Evolutionary conservation across 306 rosid genomes (phyloP).

Genomic region (Rosa multiflora): DNA sequence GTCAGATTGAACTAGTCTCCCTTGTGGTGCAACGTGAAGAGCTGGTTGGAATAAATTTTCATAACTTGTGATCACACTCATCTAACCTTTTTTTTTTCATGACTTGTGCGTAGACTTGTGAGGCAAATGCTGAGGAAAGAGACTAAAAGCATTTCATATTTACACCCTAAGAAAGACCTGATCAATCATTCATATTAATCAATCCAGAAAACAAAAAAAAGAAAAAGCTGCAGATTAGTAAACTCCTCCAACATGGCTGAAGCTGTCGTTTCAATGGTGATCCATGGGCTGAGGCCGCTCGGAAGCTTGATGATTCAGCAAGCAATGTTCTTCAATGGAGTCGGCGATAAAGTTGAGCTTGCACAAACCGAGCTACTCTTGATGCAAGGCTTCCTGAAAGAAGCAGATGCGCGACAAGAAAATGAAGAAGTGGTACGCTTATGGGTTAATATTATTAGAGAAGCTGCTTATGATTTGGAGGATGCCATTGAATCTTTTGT

Average conservation of each 20-base stretch:
- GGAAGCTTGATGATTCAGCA: neutral
- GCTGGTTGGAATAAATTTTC: too few species aligned
- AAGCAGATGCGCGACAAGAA: conserved; percentile 1
- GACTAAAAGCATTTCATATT: too few species aligned
- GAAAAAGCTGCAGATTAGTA: too few species aligned
- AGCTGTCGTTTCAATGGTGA: neutral
- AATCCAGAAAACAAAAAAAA: too few species aligned
- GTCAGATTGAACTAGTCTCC: too few species aligned
- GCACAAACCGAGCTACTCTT: neutral
- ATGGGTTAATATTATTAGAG: neutral
- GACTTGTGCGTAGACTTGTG: too few species aligned
- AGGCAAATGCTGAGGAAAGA: too few species aligned
- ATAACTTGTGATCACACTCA: too few species aligned
- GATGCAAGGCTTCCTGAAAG: conserved; percentile 13
- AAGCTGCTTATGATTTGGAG: conserved; percentile 13
- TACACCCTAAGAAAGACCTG: too few species aligned
- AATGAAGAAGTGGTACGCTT: neutral
- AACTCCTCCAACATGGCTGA: neutral
- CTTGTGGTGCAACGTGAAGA: too few species aligned
- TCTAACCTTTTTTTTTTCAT: too few species aligned
- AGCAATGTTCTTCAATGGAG: neutral
- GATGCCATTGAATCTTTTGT: conserved; percentile 44
- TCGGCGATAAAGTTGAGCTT: neutral
- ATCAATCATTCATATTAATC: too few species aligned
- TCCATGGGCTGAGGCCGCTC: neutral